Evolutionary conservation across 2,329 filamentous ascomycete species (phyloP), one percentile per base, ranked within the genome.

Genomic region (Paraphoma chrysanthemicola): DNA sequence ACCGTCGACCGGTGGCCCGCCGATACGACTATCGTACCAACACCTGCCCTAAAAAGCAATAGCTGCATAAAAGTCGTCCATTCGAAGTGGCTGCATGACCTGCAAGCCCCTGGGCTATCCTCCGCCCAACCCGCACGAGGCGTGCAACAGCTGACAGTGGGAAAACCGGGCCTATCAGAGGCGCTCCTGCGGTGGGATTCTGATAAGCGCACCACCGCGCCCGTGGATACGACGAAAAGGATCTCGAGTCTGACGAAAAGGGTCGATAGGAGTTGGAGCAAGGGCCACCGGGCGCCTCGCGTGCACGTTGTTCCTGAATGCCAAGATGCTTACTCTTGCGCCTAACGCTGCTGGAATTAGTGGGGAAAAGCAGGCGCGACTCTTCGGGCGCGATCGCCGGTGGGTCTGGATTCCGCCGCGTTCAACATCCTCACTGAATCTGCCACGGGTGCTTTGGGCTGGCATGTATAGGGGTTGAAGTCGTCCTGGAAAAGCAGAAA

Each of bases 201-300:
- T 33, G 64, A 62, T 63, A 69, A 61, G 64, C 51, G 57, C 55
- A 59, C 51, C 50, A 57, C 51, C 16, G 45, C 48, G 55, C 48
- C 60, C 44, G 45, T 57, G 43, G 41, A 64, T 59, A 64, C 58
- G 56, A 61, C 53, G 41, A 53, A 53, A 53, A 54, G 56, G 47
- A 60, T 62, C 51, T 66, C 59, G 48, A 54, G 57, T 59, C 55
- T 54, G 51, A 51, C 53, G 44, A 44, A 53, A 48, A 31, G 53
- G 36, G 31, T 45, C 46, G 63, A 68, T 57, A 66, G 55, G 64
- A 66, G 58, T 52, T 23, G 36, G 31, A 12, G 64, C 62, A 49
- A 47, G 52, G 53, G 30, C 43, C 62, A 53, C 17, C 39, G n/a
- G 43, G 57, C 44, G 56, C 54, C 52, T 48, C 44, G 56, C 53